Evolutionary conservation across 2,329 filamentous ascomycete genomes (phyloP).

Genomic region (Hymenoscyphus salicellus): DNA sequence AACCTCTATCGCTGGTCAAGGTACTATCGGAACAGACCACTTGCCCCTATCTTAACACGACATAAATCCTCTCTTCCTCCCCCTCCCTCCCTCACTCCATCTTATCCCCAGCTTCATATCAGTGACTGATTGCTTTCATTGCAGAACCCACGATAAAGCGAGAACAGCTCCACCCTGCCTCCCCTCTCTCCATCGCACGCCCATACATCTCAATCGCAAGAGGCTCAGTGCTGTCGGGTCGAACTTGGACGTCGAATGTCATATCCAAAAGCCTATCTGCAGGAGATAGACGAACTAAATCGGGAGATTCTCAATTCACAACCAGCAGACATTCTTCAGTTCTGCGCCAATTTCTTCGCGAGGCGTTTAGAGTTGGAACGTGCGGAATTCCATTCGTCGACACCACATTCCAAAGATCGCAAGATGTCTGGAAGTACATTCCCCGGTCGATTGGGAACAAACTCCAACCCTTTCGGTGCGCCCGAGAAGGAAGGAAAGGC

Average conservation of each 20-base stretch:
- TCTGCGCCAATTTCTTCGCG: conserved; percentile 67
- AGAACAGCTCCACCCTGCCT: not conserved
- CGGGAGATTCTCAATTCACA: conserved; percentile 57
- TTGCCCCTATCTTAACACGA: not conserved
- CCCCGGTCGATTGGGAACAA: conserved; percentile 66
- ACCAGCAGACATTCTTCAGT: conserved; percentile 64
- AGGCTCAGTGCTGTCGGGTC: not conserved
- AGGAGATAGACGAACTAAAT: conserved; percentile 62
- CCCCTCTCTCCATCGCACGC: not conserved
- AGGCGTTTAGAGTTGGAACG: conserved; percentile 64
- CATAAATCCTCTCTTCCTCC: not conserved
- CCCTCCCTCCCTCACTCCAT: not conserved
- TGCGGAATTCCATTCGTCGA: conserved; percentile 51
- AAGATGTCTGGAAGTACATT: conserved; percentile 73
- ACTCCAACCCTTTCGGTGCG: conserved; percentile 70
- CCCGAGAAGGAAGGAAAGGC: conserved; percentile 39
- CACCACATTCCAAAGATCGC: conserved; percentile 37
- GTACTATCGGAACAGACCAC: not conserved
- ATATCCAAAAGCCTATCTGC: conserved; percentile 54
- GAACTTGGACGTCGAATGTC: conserved; percentile 38
- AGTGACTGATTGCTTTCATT: not conserved
- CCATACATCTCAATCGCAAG: not conserved
- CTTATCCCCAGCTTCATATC: not conserved
- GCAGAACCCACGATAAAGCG: not conserved
- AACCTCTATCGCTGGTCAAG: conserved; percentile 1